Evolutionary conservation across 192 early-diverging fungal species (phyloP).

Genomic region (Oehlia diaphana): DNA sequence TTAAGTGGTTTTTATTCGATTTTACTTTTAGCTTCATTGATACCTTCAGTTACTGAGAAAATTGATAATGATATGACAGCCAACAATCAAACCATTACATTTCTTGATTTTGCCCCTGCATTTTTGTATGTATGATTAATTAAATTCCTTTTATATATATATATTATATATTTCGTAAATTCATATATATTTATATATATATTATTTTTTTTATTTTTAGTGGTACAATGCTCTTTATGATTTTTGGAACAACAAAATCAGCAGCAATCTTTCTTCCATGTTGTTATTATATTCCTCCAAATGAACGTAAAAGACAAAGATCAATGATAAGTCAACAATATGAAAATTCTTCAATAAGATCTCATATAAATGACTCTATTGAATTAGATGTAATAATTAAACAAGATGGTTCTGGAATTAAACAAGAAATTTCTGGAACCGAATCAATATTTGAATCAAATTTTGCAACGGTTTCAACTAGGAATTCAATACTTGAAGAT

Average conservation of each 20-base stretch:
- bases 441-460: background rate
- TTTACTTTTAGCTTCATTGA: background rate
- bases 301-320: background rate
- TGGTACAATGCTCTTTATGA: background rate
- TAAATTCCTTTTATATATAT: background rate
- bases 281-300: constrained; percentile 9
- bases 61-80: background rate
- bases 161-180: too few relatives aligned
- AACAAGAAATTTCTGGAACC: too few relatives aligned
- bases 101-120: background rate
- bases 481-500: background rate
- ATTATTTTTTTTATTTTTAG: background rate
- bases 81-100: background rate
- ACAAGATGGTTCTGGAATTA: background rate
- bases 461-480: background rate
- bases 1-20: background rate
- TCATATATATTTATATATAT: too few relatives aligned
- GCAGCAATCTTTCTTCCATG: constrained; percentile 18
- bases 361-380: background rate
- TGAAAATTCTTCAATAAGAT: background rate
- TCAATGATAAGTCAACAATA: background rate
- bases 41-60: background rate
- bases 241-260: constrained; percentile 6
- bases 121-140: background rate
- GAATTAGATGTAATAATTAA: too few relatives aligned